Base-by-base conservation (phyloP, 768 basidiomycete species). In the Lentinula lateritia region DNA sequence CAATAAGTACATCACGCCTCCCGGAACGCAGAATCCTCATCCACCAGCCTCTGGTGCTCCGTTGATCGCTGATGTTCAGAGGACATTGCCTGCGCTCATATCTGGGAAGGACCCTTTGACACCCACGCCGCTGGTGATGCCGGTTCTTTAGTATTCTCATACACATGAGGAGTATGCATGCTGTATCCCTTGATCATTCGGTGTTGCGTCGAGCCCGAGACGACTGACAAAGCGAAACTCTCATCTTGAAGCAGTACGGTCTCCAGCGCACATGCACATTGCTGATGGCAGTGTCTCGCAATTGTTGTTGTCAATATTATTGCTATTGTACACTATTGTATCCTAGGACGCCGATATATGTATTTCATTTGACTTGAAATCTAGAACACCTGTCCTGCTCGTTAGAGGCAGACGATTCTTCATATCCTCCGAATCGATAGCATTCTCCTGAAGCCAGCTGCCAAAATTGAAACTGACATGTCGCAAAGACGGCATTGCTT, bases 21-120 rank as follows among this genome's bases (percentile, higher is more conserved):
- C 75, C 28, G 77, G 74, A 1, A 85, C 83, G 2, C 77, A 77
- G 60, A 86, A 86, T 60, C 85, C 85, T 4, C 82, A 86, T 61
- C 83, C 84, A 2, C 85, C 84, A 7, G 72, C 76, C 9, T 77
- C 71, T 43, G 72, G 78, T 18, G 86, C 85, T 10, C 85, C 85
- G 6, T 70, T 79, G 1, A 54, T 63, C 20, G 39, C 62, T 50
- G 62, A 63, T 18, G 50, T 62, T 8, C 54, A 54, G 12, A 50
- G 61, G 7, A 23, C 59, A 7, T 61, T 73, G 13, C 73, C 74
- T 39, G 74, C 74, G 1, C 50, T 72, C 39, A 67, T 76, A 15
- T 74, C 72, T 7, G 73, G 76, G 2, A 68, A 68, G 34, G 70
- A 77, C 53, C 67, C 68, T 35, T 62, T 75, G 35, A 75, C 75